A percentile compares a stretch with the other conserved stretches of the same genome.
phyloP scores from a whole-genome alignment of 306 rosid species.

The Gastrolobium bilobum region DNA sequence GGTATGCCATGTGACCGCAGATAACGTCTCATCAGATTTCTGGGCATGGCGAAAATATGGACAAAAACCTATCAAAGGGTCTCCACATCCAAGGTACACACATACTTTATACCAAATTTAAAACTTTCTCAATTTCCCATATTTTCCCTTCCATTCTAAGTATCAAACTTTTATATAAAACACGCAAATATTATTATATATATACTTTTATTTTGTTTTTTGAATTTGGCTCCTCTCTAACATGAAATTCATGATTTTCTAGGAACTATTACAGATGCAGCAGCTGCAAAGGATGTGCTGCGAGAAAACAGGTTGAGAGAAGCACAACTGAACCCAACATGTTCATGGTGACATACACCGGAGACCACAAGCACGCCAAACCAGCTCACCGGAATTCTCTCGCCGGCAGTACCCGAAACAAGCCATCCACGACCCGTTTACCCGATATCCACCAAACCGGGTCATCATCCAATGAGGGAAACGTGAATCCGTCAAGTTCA shows the following conservation, averaged over 20 bases:
- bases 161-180: too few relatives aligned
- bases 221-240: neutral
- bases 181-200: too few relatives aligned
- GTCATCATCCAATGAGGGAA: neutral
- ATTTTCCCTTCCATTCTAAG: too few relatives aligned
- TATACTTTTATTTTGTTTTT: too few relatives aligned
- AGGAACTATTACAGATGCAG: conserved; percentile 91
- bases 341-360: conserved; percentile 74
- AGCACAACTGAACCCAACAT: conserved; percentile 59
- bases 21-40: conserved; percentile 69
- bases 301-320: conserved; percentile 83
- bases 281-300: conserved; percentile 75
- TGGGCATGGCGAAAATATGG: conserved; percentile 97
- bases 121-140: too few relatives aligned
- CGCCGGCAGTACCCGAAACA: conserved; percentile 68
- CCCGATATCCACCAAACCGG: neutral
- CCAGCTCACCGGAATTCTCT: conserved; percentile 80
- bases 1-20: conserved; percentile 63
- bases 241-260: neutral
- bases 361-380: conserved; percentile 76
- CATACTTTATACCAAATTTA: neutral
- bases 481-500: neutral
- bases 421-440: conserved; percentile 29
- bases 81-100: conserved; percentile 79
- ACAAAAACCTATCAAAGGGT: conserved; percentile 83